Conservation (phyloP, 2,329 filamentous ascomycete species). For the Pestalotiopsis sp. region DNA sequence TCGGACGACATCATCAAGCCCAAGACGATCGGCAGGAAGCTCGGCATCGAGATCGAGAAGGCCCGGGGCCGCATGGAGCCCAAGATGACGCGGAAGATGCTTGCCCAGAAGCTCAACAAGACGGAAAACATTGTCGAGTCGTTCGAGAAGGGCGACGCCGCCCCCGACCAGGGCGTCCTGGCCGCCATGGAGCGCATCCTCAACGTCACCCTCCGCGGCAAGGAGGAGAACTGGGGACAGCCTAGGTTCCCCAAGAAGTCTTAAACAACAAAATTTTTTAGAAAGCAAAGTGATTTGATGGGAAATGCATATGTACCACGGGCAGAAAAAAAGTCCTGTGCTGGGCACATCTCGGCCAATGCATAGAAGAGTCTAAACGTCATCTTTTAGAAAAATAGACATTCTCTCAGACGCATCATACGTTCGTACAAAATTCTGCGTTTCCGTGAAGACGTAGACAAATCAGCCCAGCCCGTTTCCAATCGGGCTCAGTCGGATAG, state of each 20-base stretch:
- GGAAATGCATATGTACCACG: too few species aligned
- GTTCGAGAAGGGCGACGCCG: conserved; percentile 78
- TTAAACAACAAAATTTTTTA: not conserved
- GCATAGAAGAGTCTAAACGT: too few species aligned
- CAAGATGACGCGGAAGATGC: conserved; percentile 92
- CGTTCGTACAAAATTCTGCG: too few species aligned
- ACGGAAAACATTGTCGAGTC: conserved; percentile 77
- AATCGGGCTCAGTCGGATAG: too few species aligned
- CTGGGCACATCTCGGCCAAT: too few species aligned
- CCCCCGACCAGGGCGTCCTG: conserved; percentile 83
- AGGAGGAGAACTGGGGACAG: conserved; percentile 69
- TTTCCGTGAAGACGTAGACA: too few species aligned
- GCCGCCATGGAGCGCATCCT: conserved; percentile 77
- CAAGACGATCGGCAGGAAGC: conserved; percentile 80
- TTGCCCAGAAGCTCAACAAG: conserved; percentile 87
- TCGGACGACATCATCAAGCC: conserved; percentile 97
- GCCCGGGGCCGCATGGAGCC: conserved; percentile 80
- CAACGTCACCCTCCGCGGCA: conserved; percentile 83
- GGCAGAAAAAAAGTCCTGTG: too few species aligned
- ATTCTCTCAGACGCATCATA: too few species aligned
- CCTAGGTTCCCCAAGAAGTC: conserved; percentile 63
- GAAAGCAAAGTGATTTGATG: too few species aligned
- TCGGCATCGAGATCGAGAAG: conserved; percentile 80
- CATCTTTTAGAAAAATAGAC: too few species aligned
- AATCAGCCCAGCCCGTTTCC: too few species aligned